phyloP scores from a whole-genome alignment of 495 filamentous ascomycete genomes.

The Daldinia concentrica region DNA sequence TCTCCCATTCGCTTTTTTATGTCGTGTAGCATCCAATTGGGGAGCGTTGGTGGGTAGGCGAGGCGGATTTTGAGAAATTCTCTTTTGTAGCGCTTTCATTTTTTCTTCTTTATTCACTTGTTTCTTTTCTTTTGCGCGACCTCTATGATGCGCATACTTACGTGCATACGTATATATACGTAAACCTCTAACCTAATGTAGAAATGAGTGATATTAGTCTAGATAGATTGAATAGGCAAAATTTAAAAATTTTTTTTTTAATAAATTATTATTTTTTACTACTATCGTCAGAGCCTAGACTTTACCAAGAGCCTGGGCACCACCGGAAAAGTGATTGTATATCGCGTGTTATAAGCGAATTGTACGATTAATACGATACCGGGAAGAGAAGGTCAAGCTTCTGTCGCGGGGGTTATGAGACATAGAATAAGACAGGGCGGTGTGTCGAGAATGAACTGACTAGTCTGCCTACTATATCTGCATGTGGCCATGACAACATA shows the following conservation, averaged over 20 bases:
- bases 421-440: not conserved
- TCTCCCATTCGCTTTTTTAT: not conserved
- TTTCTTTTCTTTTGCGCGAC: not conserved
- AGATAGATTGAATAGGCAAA: not conserved
- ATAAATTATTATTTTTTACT: too few species aligned
- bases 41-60: not conserved
- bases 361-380: not conserved
- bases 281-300: conserved; percentile 4
- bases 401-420: not conserved
- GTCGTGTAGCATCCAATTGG: not conserved
- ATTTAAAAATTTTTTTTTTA: too few species aligned
- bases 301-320: conserved; percentile 38
- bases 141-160: not conserved
- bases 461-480: not conserved
- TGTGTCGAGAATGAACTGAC: not conserved
- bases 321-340: conserved; percentile 15
- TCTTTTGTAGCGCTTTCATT: not conserved
- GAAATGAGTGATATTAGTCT: not conserved
- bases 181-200: not conserved
- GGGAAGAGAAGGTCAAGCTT: conserved; percentile 28
- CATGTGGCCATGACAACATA: not conserved
- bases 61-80: not conserved
- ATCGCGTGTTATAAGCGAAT: not conserved
- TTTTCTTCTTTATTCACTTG: not conserved
- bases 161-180: not conserved